phyloP scores from a whole-genome alignment of 2,329 filamentous ascomycete species.

The Gliomastix tumulicola region DNA sequence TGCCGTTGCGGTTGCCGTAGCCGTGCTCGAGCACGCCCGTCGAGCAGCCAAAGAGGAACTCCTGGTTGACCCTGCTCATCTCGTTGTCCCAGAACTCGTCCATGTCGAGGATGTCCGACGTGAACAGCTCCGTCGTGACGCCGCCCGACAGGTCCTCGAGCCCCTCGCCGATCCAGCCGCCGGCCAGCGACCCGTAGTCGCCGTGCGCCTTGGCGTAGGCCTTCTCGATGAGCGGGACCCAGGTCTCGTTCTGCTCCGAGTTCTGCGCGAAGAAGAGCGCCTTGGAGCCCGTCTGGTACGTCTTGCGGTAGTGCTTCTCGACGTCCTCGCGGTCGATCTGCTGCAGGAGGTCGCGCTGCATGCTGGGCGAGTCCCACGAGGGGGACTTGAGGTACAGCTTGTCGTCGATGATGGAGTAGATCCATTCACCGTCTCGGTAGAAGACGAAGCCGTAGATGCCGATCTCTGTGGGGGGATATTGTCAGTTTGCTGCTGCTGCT shows the following conservation, averaged over 20 bases:
- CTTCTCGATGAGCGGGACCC: slow-evolving; percentile 75
- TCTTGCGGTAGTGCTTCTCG: slow-evolving; percentile 63
- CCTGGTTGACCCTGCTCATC: slow-evolving; percentile 70
- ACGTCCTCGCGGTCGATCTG: slow-evolving; percentile 69
- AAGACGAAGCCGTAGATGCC: slow-evolving; percentile 91
- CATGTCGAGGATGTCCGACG: slow-evolving; percentile 67
- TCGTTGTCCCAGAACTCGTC: slow-evolving; percentile 81
- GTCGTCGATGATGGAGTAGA: slow-evolving; percentile 85
- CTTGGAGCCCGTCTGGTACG: slow-evolving; percentile 68
- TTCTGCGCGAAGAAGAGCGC: slow-evolving; percentile 75
- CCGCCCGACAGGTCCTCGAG: slow-evolving; percentile 58
- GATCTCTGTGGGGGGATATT: slow-evolving; percentile 32
- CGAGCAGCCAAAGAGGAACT: slow-evolving; percentile 70
- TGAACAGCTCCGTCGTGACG: slow-evolving; percentile 62
- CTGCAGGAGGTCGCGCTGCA: slow-evolving; percentile 67
- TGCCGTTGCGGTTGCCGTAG: slow-evolving; percentile 53
- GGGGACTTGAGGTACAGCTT: slow-evolving; percentile 80
- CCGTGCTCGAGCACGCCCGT: slow-evolving; percentile 57
- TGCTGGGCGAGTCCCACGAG: slow-evolving; percentile 72
- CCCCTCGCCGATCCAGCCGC: slow-evolving; percentile 61
- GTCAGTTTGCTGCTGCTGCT: too few relatives aligned
- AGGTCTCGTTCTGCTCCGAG: slow-evolving; percentile 71
- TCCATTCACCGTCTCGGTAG: slow-evolving; percentile 83
- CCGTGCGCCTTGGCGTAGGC: slow-evolving; percentile 81
- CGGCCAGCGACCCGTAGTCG: slow-evolving; percentile 64